Evolutionary conservation across 495 filamentous ascomycete species (phyloP).

Genomic region (Friedmanniomyces simplex): DNA sequence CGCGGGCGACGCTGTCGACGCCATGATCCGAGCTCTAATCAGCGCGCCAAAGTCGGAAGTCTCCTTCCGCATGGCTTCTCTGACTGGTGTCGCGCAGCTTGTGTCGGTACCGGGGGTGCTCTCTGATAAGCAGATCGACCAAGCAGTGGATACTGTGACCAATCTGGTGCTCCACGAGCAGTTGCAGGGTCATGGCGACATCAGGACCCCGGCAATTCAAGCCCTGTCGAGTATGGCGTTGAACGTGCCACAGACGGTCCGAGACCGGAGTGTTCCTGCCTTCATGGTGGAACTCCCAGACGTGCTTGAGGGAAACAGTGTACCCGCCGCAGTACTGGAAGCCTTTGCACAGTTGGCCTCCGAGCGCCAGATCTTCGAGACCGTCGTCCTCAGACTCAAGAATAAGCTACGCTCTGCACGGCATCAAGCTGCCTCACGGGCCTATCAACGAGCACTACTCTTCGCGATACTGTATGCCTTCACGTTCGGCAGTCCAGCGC

Average conservation of each 20-base stretch:
- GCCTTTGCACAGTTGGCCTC: conserved; percentile 56
- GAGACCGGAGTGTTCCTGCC: conserved; percentile 61
- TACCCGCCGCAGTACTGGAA: conserved; percentile 52
- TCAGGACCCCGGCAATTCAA: conserved; percentile 54
- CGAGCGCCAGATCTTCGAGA: conserved; percentile 57
- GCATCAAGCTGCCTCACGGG: conserved; percentile 38
- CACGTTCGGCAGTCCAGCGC: conserved; percentile 37
- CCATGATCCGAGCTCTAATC: conserved; percentile 35
- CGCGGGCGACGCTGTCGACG: conserved; percentile 6
- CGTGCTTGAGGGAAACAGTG: conserved; percentile 30
- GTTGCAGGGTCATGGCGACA: conserved; percentile 44
- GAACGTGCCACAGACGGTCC: conserved; percentile 54
- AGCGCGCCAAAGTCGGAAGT: conserved; percentile 52
- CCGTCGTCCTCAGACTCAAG: conserved; percentile 54
- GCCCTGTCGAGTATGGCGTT: conserved; percentile 55
- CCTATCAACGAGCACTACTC: conserved; percentile 51
- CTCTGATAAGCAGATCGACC: conserved; percentile 51
- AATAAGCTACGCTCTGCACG: conserved; percentile 56
- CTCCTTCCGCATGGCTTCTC: conserved; percentile 51
- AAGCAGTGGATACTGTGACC: conserved; percentile 55
- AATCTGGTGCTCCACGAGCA: conserved; percentile 54
- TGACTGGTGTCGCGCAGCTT: conserved; percentile 50
- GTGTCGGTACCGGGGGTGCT: conserved; percentile 48
- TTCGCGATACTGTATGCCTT: conserved; percentile 57
- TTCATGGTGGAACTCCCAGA: conserved; percentile 60